Evolutionary conservation across 2,329 filamentous ascomycete genomes (phyloP).

Genomic region (Fusarium coffeatum): DNA sequence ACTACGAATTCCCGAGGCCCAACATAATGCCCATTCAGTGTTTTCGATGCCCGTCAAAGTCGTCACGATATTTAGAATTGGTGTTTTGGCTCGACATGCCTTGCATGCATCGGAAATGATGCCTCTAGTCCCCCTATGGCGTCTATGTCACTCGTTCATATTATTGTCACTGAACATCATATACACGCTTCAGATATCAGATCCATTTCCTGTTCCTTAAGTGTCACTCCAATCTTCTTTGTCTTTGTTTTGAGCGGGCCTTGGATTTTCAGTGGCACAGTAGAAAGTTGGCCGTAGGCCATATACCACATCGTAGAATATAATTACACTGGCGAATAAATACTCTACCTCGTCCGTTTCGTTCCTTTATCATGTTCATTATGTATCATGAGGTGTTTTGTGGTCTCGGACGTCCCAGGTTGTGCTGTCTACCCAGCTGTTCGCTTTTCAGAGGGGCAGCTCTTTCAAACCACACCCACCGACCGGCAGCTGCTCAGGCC

Average conservation of each 20-base stretch:
- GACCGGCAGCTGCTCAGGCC: background rate
- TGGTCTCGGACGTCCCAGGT: background rate
- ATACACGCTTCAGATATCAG: rapidly evolving
- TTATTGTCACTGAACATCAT: rapidly evolving
- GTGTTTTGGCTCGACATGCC: background rate
- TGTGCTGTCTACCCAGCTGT: background rate
- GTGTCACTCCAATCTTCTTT: rapidly evolving
- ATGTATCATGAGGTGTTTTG: background rate
- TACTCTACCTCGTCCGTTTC: background rate
- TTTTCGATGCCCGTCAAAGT: rapidly evolving
- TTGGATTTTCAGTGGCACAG: background rate
- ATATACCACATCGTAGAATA: background rate
- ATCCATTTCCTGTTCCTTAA: rapidly evolving
- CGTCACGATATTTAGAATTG: background rate
- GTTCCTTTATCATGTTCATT: background rate
- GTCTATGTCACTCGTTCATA: background rate
- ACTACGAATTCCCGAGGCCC: no score
- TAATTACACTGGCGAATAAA: background rate
- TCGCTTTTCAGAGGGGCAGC: background rate
- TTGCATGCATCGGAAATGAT: background rate
- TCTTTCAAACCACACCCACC: background rate
- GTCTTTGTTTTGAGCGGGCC: background rate
- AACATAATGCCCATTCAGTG: rapidly evolving
- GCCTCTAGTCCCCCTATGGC: background rate
- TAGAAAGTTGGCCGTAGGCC: background rate